Evolutionary conservation across 371 early-diverging fungal genomes (phyloP), one percentile per base, ranked within the genome.

Genomic region (Mucor ambiguus): DNA sequence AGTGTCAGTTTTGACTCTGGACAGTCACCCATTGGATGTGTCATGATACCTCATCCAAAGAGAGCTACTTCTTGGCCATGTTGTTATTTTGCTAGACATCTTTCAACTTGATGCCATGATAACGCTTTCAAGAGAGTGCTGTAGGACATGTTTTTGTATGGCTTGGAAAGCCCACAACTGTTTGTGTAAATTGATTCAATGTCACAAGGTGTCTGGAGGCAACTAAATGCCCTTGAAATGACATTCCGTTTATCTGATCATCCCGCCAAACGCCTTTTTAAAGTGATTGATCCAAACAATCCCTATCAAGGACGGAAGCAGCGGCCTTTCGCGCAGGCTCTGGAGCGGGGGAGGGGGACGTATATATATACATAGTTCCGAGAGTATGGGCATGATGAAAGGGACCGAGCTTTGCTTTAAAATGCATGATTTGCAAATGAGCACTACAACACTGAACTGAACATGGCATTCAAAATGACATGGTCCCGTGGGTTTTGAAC

Each of bases 1-100:
- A 18, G 30, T 59, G 60, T 28, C 60, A 59, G 41, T 41, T 58
- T 58, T 58, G 18, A 8, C 24, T 22, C 52, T 48, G 48, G 52
- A 11, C 52, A 52, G 52, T 52, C 52, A 52, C 52, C 41, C 5
- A 41, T 10, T 41, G 18, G 52, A 52, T 52, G 52, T 52, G 52
- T 52, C 52, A 52, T 52, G 22, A 52, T 52, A 52, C 16, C 24
- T 52, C 52, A 26, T 49, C 12, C 11, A 10, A 41, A 16, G 41
- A 41, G 16, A 12, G 37, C 12, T 5, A 4, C 22, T 46, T 46
- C 10, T 43, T 16, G 43, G 43, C 43, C 16, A n/a, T 33, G 35
- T 33, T 1, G 2, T 33, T 6, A n/a, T n/a, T 6, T 30, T 33
- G 7, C 1, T 33, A 9, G 33, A 33, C 33, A 33, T 33, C 9